These are phyloP conservation scores for Diaporthe sp. DNA, from an alignment of 2,329 filamentous ascomycete genomes.

Conservation along the genomic window DNA sequence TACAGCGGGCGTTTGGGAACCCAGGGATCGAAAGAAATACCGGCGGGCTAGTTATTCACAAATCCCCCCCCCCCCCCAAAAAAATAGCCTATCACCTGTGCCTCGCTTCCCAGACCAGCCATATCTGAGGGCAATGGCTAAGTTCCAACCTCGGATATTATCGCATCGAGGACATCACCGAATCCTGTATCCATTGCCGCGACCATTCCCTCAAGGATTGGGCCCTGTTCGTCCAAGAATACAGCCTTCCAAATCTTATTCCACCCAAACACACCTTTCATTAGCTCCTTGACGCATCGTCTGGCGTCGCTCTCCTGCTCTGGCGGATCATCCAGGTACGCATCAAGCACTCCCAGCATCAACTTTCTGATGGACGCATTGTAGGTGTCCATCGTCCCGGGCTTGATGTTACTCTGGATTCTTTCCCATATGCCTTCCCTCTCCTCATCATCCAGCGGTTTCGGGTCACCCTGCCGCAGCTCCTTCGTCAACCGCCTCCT, in stretches of 20 bases:
- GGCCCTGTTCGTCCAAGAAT: slow-evolving; percentile 36
- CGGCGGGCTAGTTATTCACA: neutral
- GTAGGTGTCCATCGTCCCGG: slow-evolving; percentile 39
- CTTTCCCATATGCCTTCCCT: slow-evolving; percentile 38
- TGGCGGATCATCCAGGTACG: slow-evolving; percentile 36
- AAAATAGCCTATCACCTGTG: neutral
- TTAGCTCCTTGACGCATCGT: slow-evolving; percentile 31
- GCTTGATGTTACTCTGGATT: slow-evolving; percentile 38
- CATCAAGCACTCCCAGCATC: slow-evolving; percentile 35
- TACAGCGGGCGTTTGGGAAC: slow-evolving; percentile 1
- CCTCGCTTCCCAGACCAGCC: neutral
- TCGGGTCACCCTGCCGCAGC: slow-evolving; percentile 21
- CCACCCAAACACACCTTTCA: slow-evolving; percentile 38
- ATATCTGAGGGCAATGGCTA: neutral
- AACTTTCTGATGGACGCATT: slow-evolving; percentile 34
- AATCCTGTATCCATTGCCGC: slow-evolving; percentile 40
- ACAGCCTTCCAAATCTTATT: slow-evolving; percentile 39
- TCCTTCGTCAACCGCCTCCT: slow-evolving; percentile 10
- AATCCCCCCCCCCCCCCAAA: neutral
- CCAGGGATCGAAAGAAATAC: neutral
- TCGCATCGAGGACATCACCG: slow-evolving; percentile 36
- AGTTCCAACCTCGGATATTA: slow-evolving; percentile 4
- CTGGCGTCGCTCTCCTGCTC: slow-evolving; percentile 34
- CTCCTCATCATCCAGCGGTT: slow-evolving; percentile 32
- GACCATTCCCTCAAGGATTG: slow-evolving; percentile 38